phyloP scores from a whole-genome alignment of 164 flowering plant species.

The Magnolia sinica region DNA sequence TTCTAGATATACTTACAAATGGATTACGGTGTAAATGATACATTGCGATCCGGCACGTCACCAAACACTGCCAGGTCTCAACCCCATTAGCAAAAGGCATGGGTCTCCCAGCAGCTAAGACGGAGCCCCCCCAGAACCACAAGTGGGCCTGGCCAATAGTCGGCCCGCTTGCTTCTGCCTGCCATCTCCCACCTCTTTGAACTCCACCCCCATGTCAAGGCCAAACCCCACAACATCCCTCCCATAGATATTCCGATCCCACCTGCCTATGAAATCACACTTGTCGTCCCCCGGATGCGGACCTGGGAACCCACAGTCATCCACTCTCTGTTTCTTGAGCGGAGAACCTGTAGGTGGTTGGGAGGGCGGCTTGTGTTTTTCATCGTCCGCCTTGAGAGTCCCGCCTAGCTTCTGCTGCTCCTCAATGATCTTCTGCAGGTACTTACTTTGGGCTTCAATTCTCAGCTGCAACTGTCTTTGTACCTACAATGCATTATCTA shows the following conservation, averaged over 20 bases:
- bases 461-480: constrained; percentile 71
- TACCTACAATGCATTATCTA: constrained; percentile 33
- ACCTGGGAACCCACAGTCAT: constrained; percentile 17
- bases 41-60: too few relatives aligned
- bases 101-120: too few relatives aligned
- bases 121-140: constrained; percentile 9
- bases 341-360: constrained; percentile 28
- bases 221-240: constrained; percentile 22
- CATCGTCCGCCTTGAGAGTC: constrained; percentile 31
- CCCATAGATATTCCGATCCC: constrained; percentile 27
- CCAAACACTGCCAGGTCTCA: too few relatives aligned
- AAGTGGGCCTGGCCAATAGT: neutral
- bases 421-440: constrained; percentile 70
- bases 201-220: constrained; percentile 14
- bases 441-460: constrained; percentile 78
- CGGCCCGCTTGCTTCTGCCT: constrained; percentile 4
- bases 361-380: constrained; percentile 20
- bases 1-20: constrained; percentile 10
- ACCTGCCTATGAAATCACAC: constrained; percentile 20
- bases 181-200: constrained; percentile 21
- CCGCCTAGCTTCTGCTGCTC: constrained; percentile 68
- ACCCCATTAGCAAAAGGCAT: too few relatives aligned
- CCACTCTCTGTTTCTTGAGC: constrained; percentile 36
- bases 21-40: constrained; percentile 1
- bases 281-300: constrained; percentile 18